phyloP scores from a whole-genome alignment of 2,329 filamentous ascomycete species.

The Pyricularia sp. region DNA sequence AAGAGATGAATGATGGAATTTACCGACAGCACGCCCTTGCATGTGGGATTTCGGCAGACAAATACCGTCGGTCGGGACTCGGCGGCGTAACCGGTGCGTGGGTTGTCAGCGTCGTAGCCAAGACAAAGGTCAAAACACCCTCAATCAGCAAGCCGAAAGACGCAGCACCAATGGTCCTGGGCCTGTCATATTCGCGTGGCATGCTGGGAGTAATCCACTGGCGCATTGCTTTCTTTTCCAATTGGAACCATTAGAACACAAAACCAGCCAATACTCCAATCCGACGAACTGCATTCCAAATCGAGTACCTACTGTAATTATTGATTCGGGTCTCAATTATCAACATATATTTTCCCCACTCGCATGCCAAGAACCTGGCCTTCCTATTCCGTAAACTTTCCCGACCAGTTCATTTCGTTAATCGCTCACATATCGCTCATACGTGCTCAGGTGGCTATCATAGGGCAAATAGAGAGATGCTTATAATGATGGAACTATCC shows the following conservation, averaged over 20 bases:
- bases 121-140: too few species aligned
- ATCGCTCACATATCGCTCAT: not conserved
- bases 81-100: too few species aligned
- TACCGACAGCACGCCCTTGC: too few species aligned
- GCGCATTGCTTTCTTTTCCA: too few species aligned
- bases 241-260: not conserved
- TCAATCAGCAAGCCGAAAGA: too few species aligned
- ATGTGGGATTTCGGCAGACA: too few species aligned
- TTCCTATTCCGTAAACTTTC: not conserved
- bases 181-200: too few species aligned
- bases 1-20: too few species aligned
- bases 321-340: not conserved
- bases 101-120: too few species aligned
- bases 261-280: not conserved
- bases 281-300: not conserved
- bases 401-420: not conserved
- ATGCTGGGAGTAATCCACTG: too few species aligned
- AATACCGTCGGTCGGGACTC: too few species aligned
- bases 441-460: not conserved
- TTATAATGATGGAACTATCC: not conserved
- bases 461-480: not conserved
- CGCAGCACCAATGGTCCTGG: too few species aligned
- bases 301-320: not conserved
- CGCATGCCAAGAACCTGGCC: not conserved
- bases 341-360: not conserved